Conservation (phyloP, 805 yeast species). For the Cyberlindnera amylophila region DNA sequence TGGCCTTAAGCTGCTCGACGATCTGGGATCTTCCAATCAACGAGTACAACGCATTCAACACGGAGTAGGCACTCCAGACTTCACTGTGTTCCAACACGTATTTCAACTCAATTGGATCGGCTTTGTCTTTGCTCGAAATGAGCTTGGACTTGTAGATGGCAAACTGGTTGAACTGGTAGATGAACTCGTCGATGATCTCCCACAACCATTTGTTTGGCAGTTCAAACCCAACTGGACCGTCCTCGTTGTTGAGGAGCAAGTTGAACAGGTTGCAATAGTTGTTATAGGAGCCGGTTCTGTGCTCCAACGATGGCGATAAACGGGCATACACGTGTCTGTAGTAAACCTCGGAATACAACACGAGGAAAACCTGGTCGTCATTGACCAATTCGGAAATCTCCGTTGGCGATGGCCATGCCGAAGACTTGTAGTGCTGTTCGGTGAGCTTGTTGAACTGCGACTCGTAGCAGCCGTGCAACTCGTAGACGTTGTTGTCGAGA, state of each 20-base stretch:
- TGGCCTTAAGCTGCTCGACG: slow-evolving; percentile 17
- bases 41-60: slow-evolving; percentile 46
- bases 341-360: slow-evolving; percentile 46
- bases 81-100: slow-evolving; percentile 37
- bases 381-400: slow-evolving; percentile 41
- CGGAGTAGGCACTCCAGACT: slow-evolving; percentile 45
- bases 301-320: slow-evolving; percentile 39
- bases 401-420: slow-evolving; percentile 45
- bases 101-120: slow-evolving; percentile 32
- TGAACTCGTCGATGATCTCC: slow-evolving; percentile 51
- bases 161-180: slow-evolving; percentile 46
- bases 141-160: slow-evolving; percentile 38
- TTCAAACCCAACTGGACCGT: slow-evolving; percentile 42
- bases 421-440: slow-evolving; percentile 39
- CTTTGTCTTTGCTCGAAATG: slow-evolving; percentile 28
- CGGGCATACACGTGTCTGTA: slow-evolving; percentile 47
- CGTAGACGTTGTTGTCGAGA: slow-evolving; percentile 40
- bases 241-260: slow-evolving; percentile 38
- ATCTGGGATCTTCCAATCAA: slow-evolving; percentile 35
- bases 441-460: slow-evolving; percentile 41
- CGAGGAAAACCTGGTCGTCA: slow-evolving; percentile 41
- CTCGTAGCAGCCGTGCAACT: slow-evolving; percentile 42
- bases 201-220: slow-evolving; percentile 47
- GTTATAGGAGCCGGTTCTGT: slow-evolving; percentile 43
- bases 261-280: slow-evolving; percentile 48